Evolutionary conservation across 345 rosid species (phyloP), one percentile per base, ranked within the genome.

Genomic region (Litchi chinensis): DNA sequence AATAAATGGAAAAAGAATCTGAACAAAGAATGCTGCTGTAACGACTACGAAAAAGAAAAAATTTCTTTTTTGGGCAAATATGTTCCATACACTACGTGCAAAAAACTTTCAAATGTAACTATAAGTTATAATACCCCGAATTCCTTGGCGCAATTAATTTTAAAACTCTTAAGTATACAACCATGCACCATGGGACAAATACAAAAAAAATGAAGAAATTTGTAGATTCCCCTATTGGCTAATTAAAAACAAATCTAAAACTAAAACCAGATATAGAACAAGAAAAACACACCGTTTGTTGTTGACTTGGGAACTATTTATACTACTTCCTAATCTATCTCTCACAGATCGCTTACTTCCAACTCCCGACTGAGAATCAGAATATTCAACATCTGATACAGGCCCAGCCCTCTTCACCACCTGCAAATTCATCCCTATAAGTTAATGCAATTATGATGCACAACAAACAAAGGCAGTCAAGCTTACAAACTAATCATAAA

Each of bases 281-380:
- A 57, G 76, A 82, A 68, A 41, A 79, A 65, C 77, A 68, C 74
- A 94, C 99, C 95, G 83, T 87, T 94, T 96, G 80, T 79, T 79
- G 87, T 82, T 79, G 43, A 71, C 73, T 54, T 79, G 89, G 2
- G 90, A 88, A 82, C 75, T 22, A 76, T 89, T 97, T 15, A 76
- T 72, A 84, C 66, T 85, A 70, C 83, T 78, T 39, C 98, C 98
- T 82, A 96, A 80, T 78, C 99, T 89, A 66, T 96, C 99, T 84
- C 92, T 93, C 2, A 90, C 86, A 40, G 98, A 90, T 46, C 98
- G 92, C 87, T 96, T 96, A 46, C 78, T 86, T 64, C 97, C 97
- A 69, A 83, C 68, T 62, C 81, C 74, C 5, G 86, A 87, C 73
- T 72, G 70, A 54, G 84, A 83, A 79, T 82, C 89, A 56, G 80